Evolutionary conservation across 1,284 basidiomycete species (phyloP).

Genomic region (Cutaneotrichosporon mucoides): DNA sequence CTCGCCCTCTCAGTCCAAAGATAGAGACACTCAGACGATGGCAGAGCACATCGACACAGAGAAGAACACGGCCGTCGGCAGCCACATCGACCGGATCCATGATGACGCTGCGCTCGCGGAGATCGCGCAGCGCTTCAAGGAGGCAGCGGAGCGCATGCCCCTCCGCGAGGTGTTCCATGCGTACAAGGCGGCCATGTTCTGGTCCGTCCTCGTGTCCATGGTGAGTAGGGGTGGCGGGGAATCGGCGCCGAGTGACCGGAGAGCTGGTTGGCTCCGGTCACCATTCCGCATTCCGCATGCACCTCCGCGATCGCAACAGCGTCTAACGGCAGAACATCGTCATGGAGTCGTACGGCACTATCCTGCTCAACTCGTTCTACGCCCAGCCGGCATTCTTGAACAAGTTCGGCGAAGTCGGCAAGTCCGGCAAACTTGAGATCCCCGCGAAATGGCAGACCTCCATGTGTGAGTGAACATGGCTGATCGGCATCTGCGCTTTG

Average conservation of each 20-base stretch:
- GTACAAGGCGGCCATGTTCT: not conserved
- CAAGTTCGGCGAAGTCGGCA: constrained; percentile 4
- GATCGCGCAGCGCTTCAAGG: not conserved
- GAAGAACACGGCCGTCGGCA: not conserved
- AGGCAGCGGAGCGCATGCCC: not conserved
- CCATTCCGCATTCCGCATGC: no score
- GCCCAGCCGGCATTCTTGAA: constrained; percentile 6
- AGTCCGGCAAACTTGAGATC: constrained; percentile 17
- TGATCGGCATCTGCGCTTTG: no score
- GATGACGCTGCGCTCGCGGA: not conserved
- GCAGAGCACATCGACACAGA: not conserved
- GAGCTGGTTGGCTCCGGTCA: no score
- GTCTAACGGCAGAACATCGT: constrained; percentile 4
- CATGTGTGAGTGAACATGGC: not conserved
- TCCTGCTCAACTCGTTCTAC: constrained; percentile 8
- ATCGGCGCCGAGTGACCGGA: no score
- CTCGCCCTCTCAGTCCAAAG: no score
- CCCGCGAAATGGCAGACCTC: constrained; percentile 52
- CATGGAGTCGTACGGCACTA: constrained; percentile 4
- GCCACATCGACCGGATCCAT: not conserved
- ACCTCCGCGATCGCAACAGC: no score
- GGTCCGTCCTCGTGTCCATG: constrained; percentile 1
- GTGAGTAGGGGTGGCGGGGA: not conserved
- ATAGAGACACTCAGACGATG: no score
- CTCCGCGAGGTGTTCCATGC: not conserved